Evolutionary conservation across 441 rosid genomes (phyloP).

Genomic region (Cnidoscolus chayamansa): DNA sequence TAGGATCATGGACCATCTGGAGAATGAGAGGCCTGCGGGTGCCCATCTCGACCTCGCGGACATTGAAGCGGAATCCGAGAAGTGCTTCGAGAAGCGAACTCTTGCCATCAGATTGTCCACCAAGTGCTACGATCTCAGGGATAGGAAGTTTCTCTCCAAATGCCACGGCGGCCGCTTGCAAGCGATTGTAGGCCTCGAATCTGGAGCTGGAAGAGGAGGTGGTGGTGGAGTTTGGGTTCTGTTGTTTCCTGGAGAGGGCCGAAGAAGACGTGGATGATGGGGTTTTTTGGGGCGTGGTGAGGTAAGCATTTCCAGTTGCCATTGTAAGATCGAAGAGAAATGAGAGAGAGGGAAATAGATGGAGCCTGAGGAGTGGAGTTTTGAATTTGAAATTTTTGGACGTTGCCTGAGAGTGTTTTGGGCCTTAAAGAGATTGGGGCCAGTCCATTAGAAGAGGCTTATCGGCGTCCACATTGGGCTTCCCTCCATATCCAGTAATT

Average conservation of each 20-base stretch:
- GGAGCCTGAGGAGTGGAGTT: neutral
- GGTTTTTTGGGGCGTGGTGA: constrained; percentile 62
- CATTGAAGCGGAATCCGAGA: constrained; percentile 68
- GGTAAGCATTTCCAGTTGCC: constrained; percentile 50
- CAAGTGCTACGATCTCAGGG: constrained; percentile 93
- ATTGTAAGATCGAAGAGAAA: constrained; percentile 26
- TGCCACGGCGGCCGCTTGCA: constrained; percentile 94
- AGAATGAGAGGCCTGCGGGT: constrained; percentile 85
- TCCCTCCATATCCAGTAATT: no score
- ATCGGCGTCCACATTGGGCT: no score
- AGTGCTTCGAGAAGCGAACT: constrained; percentile 95
- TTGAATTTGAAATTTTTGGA: constrained; percentile 9
- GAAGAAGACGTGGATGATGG: constrained; percentile 38
- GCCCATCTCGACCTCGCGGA: constrained; percentile 97
- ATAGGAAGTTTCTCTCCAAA: constrained; percentile 95
- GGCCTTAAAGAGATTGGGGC: neutral
- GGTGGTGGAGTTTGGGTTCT: constrained; percentile 30
- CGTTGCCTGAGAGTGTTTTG: neutral
- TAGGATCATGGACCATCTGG: constrained; percentile 86
- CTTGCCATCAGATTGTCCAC: constrained; percentile 93
- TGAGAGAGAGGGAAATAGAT: neutral
- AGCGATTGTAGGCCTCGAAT: constrained; percentile 84
- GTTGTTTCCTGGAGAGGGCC: constrained; percentile 33
- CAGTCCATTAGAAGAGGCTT: no score
- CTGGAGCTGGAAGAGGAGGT: constrained; percentile 41